Percentiles rank a stretch among this genome's conserved stretches.
These are phyloP conservation scores for Aspergillus pseudoviridinutans DNA, from an alignment of 2,329 filamentous ascomycete species.

Conservation along the genomic window DNA sequence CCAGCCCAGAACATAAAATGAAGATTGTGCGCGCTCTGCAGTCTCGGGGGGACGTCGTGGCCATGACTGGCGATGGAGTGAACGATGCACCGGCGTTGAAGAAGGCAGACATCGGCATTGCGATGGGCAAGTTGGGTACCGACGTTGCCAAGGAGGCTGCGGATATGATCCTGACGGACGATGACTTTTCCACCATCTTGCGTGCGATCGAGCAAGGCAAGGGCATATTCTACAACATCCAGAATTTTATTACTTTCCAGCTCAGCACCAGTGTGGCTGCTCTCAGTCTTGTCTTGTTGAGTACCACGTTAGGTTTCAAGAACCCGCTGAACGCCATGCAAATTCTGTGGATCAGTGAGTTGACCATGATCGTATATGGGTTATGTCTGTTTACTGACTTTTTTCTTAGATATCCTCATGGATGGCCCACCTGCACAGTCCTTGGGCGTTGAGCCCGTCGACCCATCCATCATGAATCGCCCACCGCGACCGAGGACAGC, in stretches of 20 bases:
- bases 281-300: conserved; percentile 83
- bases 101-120: conserved; percentile 95
- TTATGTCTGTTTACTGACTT: conserved; percentile 21
- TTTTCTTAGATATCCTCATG: conserved; percentile 85
- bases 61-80: conserved; percentile 97
- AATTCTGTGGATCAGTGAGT: conserved; percentile 98
- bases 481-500: conserved; percentile 84
- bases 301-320: conserved; percentile 87
- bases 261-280: conserved; percentile 94
- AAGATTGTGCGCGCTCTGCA: conserved; percentile 93
- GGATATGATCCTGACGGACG: conserved; percentile 83
- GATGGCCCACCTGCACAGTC: conserved; percentile 97
- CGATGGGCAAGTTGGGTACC: conserved; percentile 91
- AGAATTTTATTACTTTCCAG: conserved; percentile 98
- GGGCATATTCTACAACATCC: conserved; percentile 98
- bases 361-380: not conserved
- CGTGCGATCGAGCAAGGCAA: conserved; percentile 98
- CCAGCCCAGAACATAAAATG: conserved; percentile 95
- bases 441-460: conserved; percentile 89
- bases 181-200: conserved; percentile 87
- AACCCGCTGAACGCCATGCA: conserved; percentile 99
- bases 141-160: conserved; percentile 95
- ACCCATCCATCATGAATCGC: conserved; percentile 87
- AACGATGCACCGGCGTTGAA: conserved; percentile 97
- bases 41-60: conserved; percentile 89